phyloP scores from a whole-genome alignment of 2,329 filamentous ascomycete genomes.

The Aspergillus pseudoviridinutans region DNA sequence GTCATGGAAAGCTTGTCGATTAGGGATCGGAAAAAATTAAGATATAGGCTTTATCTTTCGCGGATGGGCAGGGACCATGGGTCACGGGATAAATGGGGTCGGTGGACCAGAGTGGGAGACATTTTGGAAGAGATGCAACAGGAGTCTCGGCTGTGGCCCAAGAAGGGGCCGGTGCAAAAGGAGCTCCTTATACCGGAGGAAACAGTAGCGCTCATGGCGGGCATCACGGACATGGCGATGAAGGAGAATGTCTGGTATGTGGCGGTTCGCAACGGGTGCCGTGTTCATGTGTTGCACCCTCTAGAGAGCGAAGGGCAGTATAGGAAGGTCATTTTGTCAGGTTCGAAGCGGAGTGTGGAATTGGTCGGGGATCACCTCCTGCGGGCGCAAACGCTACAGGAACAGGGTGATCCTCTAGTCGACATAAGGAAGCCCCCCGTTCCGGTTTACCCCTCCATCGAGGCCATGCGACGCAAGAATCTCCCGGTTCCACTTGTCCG shows the following conservation, averaged over 20 bases:
- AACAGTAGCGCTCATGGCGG: conserved; percentile 31
- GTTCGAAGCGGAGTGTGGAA: conserved; percentile 31
- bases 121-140: conserved; percentile 23
- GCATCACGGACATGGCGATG: conserved; percentile 24
- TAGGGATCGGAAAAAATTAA: conserved; percentile 24
- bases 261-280: conserved; percentile 33
- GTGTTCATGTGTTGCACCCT: conserved; percentile 33
- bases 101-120: conserved; percentile 25
- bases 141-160: conserved; percentile 10
- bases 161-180: conserved; percentile 19
- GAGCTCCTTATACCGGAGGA: conserved; percentile 33
- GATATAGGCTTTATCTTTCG: conserved; percentile 17
- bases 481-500: conserved; percentile 26
- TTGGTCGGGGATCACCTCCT: conserved; percentile 26
- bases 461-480: conserved; percentile 19
- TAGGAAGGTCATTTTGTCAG: conserved; percentile 34
- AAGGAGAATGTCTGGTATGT: conserved; percentile 38
- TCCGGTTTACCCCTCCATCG: conserved; percentile 28
- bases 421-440: conserved; percentile 25
- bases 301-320: conserved; percentile 25
- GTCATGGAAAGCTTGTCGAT: conserved; percentile 15
- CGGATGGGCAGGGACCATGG: conserved; percentile 1
- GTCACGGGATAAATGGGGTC: conserved; percentile 4
- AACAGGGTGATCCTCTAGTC: conserved; percentile 24
- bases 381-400: conserved; percentile 21